Percentiles rank a stretch among this genome's conserved stretches.
These are phyloP conservation scores for Penicillium sp. DNA, from an alignment of 2,329 filamentous ascomycete species.

Conservation along the genomic window DNA sequence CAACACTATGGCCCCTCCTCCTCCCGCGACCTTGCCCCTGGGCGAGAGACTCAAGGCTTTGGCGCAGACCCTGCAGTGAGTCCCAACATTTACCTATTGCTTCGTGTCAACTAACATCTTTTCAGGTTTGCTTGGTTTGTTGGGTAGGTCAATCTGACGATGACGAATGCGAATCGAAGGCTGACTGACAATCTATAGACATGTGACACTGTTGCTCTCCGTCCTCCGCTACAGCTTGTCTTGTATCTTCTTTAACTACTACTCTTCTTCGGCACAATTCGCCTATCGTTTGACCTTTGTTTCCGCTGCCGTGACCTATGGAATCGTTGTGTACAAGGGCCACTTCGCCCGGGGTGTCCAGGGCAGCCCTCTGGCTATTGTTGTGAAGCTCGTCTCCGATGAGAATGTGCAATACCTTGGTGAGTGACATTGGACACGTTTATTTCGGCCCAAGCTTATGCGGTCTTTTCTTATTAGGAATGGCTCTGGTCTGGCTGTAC, in stretches of 20 bases:
- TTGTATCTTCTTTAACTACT: constrained; percentile 86
- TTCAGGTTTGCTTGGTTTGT: constrained; percentile 70
- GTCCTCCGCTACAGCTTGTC: constrained; percentile 82
- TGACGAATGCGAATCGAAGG: not conserved
- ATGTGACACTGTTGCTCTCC: constrained; percentile 80
- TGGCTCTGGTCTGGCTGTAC: constrained; percentile 95
- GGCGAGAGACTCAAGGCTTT: constrained; percentile 74
- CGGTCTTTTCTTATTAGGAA: constrained; percentile 58
- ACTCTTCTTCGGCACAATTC: constrained; percentile 73
- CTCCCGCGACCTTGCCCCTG: constrained; percentile 68
- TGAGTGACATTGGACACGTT: constrained; percentile 56
- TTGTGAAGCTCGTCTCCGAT: constrained; percentile 71
- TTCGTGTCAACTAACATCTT: constrained; percentile 28
- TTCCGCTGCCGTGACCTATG: constrained; percentile 87
- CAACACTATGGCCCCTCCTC: constrained; percentile 69
- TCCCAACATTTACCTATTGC: constrained; percentile 39
- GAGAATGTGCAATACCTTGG: constrained; percentile 98
- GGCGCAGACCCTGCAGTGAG: constrained; percentile 87
- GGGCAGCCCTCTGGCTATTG: constrained; percentile 62
- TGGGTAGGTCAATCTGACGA: constrained; percentile 60
- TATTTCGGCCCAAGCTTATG: constrained; percentile 8
- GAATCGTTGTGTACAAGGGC: constrained; percentile 98
- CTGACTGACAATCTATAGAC: constrained; percentile 57
- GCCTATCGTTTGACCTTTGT: constrained; percentile 90
- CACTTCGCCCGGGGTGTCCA: constrained; percentile 80